Base-by-base conservation (phyloP, 2,329 filamentous ascomycete species). In the Monosporascus sp. region DNA sequence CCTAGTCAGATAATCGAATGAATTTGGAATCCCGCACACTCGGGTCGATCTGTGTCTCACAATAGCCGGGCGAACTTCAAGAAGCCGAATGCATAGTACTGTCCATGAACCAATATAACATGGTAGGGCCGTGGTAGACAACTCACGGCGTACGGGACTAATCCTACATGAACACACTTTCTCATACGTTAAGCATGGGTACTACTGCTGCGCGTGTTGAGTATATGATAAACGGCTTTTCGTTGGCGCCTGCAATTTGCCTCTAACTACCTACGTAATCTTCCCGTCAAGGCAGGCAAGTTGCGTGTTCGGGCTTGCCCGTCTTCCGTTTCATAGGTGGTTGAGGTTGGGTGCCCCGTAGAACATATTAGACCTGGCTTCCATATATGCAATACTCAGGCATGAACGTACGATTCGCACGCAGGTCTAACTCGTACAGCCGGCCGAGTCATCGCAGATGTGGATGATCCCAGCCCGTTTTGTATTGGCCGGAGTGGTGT, bases 401-500 rank as follows among this genome's bases (percentile, higher is more conserved):
- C 11, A 14, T 16, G 24, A 31, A 46, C 50, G 43, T 52, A 52
- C 22, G 31, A 38, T 27, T 24, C 27, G 19, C n/a, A 52, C 43
- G 41, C 40, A 46, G 7, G 22, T 46, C 3, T 46, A 46, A 46
- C 26, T 31, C 43, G 43, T 31, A 46, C 43, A 46, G 49, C 51
- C 55, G 48, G 43, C 55, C 53, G 49, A 58, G 49, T 38, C 52
- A 55, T 58, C 52, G 57, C 44, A 58, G 56, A 50, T 58, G 50
- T 54, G 56, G 55, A 61, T 52, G 58, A 55, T 56, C 48, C 55
- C 55, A 58, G 54, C 54, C 54, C 48, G 58, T 49, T 57, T 62
- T 56, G 65, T 62, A 65, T 63, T 65, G 63, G 65, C 57, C 61
- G 64, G 61, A 58, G 58, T 55, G 58, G 58, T 58, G 59, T 62